Evolutionary conservation across 1,139 yeast genomes (phyloP), one percentile per base, ranked within the genome.

Genomic region (Kurtzmaniella natalensis): DNA sequence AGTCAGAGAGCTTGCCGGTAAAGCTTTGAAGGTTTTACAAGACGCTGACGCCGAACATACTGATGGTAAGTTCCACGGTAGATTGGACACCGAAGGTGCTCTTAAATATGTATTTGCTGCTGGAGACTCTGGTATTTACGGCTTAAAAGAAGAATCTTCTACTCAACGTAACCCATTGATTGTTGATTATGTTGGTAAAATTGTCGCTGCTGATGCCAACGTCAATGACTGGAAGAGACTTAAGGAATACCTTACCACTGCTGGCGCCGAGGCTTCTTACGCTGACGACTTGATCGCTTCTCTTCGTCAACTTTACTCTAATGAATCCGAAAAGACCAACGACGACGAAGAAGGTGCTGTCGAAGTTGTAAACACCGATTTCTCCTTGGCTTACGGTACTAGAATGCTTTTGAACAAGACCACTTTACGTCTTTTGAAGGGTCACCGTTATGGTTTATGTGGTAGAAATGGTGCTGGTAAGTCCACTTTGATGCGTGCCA

Each of bases 391-490:
- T 25, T 92, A 92, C 57, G 98, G 98, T 63, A 85, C 96, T 27
- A 81, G 97, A 64, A 92, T 92, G 96, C 75, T 92, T 50, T 70
- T 92, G 51, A 92, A 89, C 73, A 89, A 92, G 64, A 89, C 98
- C 36, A 82, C 73, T 43, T 68, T 92, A 55, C 76, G 95, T 53
- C 73, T 92, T 41, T 70, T 85, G 51, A 88, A 89, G 67, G 98
- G 98, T 48, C 96, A 86, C 62, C 78, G 98, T 60, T 92, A 92
- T 55, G 98, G 98, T 68, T 76, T 92, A 44, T 88, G 96, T 71
- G 98, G 98, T 53, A 78, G 97, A 64, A 92, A 92, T 59, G 98
- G 98, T 75, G 96, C 96, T 39, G 98, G 98, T 69, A 92, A 92
- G 62, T 87, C 96, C 13, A 92, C 98, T 14, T 71, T 92, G 53